Evolutionary conservation across 78 protist genomes (phyloP).

Genomic region (Paulinella micropora): DNA sequence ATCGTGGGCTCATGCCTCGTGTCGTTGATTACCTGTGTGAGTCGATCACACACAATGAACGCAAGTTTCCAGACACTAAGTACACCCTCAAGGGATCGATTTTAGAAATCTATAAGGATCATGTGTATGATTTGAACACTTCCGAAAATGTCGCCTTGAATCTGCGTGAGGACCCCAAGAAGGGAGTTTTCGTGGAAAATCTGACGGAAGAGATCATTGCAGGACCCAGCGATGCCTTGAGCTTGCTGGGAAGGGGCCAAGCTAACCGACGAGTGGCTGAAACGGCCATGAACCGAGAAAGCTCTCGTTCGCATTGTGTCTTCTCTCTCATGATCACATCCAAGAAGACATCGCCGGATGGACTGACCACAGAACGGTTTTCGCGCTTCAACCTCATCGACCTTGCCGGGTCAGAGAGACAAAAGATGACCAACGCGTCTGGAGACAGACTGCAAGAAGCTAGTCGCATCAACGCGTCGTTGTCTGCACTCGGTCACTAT

Average conservation of each 20-base stretch:
- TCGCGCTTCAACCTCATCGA: conserved; percentile 36
- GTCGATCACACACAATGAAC: not conserved
- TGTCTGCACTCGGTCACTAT: conserved; percentile 12
- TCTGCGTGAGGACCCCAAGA: not conserved
- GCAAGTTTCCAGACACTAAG: not conserved
- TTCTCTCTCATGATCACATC: conserved; percentile 14
- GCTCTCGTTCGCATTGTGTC: conserved; percentile 56
- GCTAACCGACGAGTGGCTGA: conserved; percentile 31
- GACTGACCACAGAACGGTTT: not conserved
- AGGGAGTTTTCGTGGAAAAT: not conserved
- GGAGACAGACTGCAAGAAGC: conserved; percentile 26
- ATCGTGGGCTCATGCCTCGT: not conserved
- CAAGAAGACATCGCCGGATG: not conserved
- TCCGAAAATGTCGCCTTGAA: not conserved
- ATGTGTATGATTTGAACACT: conserved; percentile 16
- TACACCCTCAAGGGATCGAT: not conserved
- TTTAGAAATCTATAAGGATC: conserved; percentile 26
- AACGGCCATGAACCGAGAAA: conserved; percentile 38
- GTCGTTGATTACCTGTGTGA: not conserved
- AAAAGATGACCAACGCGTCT: conserved; percentile 34
- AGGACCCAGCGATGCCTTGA: not conserved
- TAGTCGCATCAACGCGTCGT: not conserved
- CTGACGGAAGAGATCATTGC: not conserved
- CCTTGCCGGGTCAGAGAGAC: conserved; percentile 65
- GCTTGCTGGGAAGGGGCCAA: conserved; percentile 8